Percentiles rank a stretch among this genome's conserved stretches.
phyloP scores from a whole-genome alignment of 257 asterid species.

The Plantago elongata region DNA sequence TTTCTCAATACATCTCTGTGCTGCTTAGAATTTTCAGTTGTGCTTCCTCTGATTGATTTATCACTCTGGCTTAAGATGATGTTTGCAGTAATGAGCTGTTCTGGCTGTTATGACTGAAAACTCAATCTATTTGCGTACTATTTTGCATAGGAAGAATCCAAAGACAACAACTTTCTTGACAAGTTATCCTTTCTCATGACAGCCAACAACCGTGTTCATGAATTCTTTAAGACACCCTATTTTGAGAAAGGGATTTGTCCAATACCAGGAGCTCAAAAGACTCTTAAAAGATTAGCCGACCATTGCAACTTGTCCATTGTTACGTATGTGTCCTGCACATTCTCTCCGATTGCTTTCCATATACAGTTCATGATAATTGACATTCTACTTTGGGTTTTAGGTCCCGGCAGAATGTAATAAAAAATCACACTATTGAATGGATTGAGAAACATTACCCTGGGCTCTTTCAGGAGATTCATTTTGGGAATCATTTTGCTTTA shows the following conservation, averaged over 20 bases:
- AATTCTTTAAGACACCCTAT: constrained; percentile 80
- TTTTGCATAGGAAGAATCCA: constrained; percentile 12
- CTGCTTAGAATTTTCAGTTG: too few relatives aligned
- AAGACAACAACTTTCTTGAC: background rate
- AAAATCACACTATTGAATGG: constrained; percentile 90
- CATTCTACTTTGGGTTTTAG: constrained; percentile 26
- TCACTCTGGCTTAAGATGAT: too few relatives aligned
- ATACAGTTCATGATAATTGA: constrained; percentile 4
- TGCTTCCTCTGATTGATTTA: too few relatives aligned
- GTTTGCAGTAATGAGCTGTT: too few relatives aligned
- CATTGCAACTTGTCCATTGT: constrained; percentile 68
- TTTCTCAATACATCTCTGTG: background rate
- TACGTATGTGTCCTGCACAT: constrained; percentile 53
- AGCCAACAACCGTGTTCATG: constrained; percentile 76
- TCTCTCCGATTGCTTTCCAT: background rate
- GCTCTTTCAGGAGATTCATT: constrained; percentile 77
- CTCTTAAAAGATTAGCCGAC: constrained; percentile 60
- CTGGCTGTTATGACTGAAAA: constrained; percentile 8
- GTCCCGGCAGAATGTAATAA: constrained; percentile 85
- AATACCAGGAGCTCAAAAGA: constrained; percentile 84
- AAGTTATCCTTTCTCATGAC: constrained; percentile 27
- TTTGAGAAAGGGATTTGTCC: constrained; percentile 81
- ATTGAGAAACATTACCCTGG: constrained; percentile 79
- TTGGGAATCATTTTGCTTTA: constrained; percentile 93
- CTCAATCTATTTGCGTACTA: background rate